Evolutionary conservation across 2,329 filamentous ascomycete species (phyloP).

Genomic region (Drechslerella stenobrocha): DNA sequence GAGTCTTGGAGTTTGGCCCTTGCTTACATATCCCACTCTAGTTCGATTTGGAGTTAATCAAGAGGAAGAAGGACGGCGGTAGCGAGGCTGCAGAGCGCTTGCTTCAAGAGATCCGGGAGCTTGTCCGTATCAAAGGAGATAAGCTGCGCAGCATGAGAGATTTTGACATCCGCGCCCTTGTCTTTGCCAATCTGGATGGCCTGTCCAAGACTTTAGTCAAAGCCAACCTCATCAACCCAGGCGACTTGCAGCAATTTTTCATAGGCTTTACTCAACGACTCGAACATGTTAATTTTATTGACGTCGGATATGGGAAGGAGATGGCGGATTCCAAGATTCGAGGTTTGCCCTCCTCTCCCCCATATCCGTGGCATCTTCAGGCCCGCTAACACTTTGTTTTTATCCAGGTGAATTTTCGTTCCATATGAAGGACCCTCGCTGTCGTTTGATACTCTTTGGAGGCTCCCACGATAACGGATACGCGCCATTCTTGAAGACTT

Average conservation of each 20-base stretch:
- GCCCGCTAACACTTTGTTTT: constrained; percentile 6
- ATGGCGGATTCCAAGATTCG: constrained; percentile 65
- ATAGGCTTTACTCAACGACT: constrained; percentile 65
- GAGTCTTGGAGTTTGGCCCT: too few species aligned
- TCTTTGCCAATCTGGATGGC: constrained; percentile 59
- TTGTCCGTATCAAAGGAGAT: constrained; percentile 35
- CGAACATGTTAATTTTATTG: constrained; percentile 67
- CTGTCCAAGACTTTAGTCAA: constrained; percentile 59
- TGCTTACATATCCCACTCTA: too few species aligned
- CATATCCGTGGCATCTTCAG: neutral
- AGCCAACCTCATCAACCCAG: constrained; percentile 54
- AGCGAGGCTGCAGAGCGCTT: constrained; percentile 54
- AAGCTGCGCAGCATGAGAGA: constrained; percentile 39
- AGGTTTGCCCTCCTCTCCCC: constrained; percentile 56
- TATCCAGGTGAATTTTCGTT: constrained; percentile 52
- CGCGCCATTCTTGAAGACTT: constrained; percentile 63
- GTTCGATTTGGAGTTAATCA: constrained; percentile 64
- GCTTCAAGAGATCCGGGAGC: constrained; percentile 48
- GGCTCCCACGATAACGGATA: constrained; percentile 67
- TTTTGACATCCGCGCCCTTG: constrained; percentile 61
- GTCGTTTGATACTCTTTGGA: constrained; percentile 66
- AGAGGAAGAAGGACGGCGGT: constrained; percentile 59
- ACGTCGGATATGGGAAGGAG: constrained; percentile 65
- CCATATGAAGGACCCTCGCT: constrained; percentile 65
- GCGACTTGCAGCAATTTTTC: constrained; percentile 63